Base-by-base conservation (phyloP, 192 early-diverging fungal genomes). In the Gaertneriomyces semiglobifer region DNA sequence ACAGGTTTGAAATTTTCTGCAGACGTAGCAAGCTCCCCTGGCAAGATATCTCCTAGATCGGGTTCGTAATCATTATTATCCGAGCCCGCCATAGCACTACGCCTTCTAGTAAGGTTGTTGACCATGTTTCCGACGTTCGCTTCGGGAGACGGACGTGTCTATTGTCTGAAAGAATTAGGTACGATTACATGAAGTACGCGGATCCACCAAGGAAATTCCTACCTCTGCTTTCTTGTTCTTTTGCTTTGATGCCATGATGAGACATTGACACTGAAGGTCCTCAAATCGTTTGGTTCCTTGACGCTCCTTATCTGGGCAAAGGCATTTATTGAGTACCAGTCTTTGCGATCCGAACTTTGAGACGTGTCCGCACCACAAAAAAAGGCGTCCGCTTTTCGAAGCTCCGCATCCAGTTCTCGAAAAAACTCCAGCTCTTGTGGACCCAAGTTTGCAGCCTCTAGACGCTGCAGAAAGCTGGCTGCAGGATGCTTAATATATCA, bases 361-460 rank as follows among this genome's bases (percentile, higher is more conserved):
- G 39, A 33, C 25, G 25, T 33, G 25, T 2, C 38, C 58, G 18
- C 39, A 68, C 66, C 12, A 44, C 40, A 8, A 51, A 45, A 71
- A 33, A 71, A 71, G 7, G 16, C 44, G 46, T 71, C 62, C 4
- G 69, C 69, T 44, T 71, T 71, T 40, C 48, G 47, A 41, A 71
- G 18, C 45, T 71, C 69, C 18, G 38, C 12, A 47, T 71, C 69
- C 62, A 71, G 47, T 33, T 41, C 12, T 19, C 18, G 19, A 45
- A 71, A 71, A 40, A 71, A 71, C 1, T 16, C 47, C 10, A 43
- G 3, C 25, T 64, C 69, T 48, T 41, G 55, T 1, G n/a, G n/a
- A 5, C 8, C 18, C 53, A 71, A 47, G 25, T 71, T 42, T n/a
- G 44, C 33, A 52, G 63, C 69, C 46, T 71, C 69, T 45, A 71